Evolutionary conservation across 2,329 filamentous ascomycete species (phyloP).

Genomic region (Emmonsia crescens): DNA sequence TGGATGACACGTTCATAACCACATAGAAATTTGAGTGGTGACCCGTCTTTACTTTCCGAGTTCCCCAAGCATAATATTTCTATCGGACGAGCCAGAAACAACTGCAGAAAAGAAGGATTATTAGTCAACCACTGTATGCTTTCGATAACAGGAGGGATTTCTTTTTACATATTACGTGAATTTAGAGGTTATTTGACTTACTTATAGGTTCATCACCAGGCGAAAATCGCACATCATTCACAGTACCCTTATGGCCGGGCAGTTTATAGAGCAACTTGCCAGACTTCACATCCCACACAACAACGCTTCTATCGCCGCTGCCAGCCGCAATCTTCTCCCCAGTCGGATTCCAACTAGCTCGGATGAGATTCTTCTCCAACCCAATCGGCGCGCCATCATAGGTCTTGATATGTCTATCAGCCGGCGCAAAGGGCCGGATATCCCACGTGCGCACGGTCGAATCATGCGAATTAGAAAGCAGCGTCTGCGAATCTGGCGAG

Average conservation of each 20-base stretch:
- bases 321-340: slow-evolving; percentile 83
- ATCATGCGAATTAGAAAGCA: slow-evolving; percentile 89
- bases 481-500: slow-evolving; percentile 84
- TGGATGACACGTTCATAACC: not conserved
- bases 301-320: slow-evolving; percentile 79
- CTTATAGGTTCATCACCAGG: slow-evolving; percentile 75
- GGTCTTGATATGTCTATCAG: slow-evolving; percentile 71
- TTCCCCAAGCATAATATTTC: slow-evolving; percentile 73
- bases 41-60: slow-evolving; percentile 47
- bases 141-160: not conserved
- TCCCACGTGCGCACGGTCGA: slow-evolving; percentile 94
- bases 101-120: slow-evolving; percentile 41
- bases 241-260: slow-evolving; percentile 86
- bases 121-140: slow-evolving; percentile 13
- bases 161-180: not conserved
- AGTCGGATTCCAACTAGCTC: slow-evolving; percentile 77
- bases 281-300: slow-evolving; percentile 81
- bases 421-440: slow-evolving; percentile 84
- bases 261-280: slow-evolving; percentile 90
- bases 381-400: slow-evolving; percentile 87
- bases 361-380: slow-evolving; percentile 81
- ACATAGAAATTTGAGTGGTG: not conserved
- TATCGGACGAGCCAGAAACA: slow-evolving; percentile 81
- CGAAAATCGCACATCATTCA: slow-evolving; percentile 89
- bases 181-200: slow-evolving; percentile 42